phyloP scores from a whole-genome alignment of 2,329 filamentous ascomycete species.

The Ceratocystis huliohia region DNA sequence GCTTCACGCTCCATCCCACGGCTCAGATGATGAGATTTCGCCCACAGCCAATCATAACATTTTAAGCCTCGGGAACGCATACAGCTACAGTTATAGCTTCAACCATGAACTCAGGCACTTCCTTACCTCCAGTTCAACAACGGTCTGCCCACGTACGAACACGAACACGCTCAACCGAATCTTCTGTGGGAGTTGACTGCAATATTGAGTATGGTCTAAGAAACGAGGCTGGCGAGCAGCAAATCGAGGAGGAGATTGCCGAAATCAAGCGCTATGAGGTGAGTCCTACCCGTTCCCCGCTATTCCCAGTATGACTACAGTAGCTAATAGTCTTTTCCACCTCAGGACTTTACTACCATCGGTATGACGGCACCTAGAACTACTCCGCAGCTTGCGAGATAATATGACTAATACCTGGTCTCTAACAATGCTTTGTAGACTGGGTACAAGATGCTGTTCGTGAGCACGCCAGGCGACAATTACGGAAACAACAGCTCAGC shows the following conservation, averaged over 20 bases:
- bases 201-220: conserved; percentile 28
- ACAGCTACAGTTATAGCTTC: conserved; percentile 2
- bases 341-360: conserved; percentile 83
- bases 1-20: not conserved
- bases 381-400: not conserved
- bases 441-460: conserved; percentile 97
- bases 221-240: conserved; percentile 37
- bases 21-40: not conserved
- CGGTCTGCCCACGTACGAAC: conserved; percentile 10
- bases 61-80: conserved; percentile 5
- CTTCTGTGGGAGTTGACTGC: not conserved
- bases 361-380: conserved; percentile 33
- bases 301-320: not conserved
- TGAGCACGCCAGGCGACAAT: conserved; percentile 70
- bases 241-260: conserved; percentile 86
- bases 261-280: conserved; percentile 96
- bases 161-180: conserved; percentile 10
- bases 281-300: not conserved
- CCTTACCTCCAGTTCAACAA: conserved; percentile 11
- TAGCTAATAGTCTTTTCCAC: not conserved
- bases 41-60: not conserved
- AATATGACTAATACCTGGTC: not conserved
- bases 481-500: conserved; percentile 57
- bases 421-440: conserved; percentile 37
- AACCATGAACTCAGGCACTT: conserved; percentile 14